These are phyloP conservation scores for Lepidium sativum DNA, from an alignment of 345 rosid species.

Conservation along the genomic window DNA sequence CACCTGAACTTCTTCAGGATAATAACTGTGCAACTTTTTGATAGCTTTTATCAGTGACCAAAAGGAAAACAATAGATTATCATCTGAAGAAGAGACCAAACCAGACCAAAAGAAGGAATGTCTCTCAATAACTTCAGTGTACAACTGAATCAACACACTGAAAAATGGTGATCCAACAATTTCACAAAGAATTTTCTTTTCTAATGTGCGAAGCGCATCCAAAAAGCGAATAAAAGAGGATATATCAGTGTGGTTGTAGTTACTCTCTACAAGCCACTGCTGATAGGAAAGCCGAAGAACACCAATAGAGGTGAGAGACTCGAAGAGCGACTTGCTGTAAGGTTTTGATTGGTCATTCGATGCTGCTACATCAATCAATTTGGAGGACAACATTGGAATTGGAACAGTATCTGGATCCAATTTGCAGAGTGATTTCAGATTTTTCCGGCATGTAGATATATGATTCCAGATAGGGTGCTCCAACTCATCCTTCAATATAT, in stretches of 20 bases:
- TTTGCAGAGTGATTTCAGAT: slow-evolving; percentile 35
- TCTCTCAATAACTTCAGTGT: slow-evolving; percentile 46
- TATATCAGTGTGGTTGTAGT: slow-evolving; percentile 29
- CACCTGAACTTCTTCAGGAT: slow-evolving; percentile 41
- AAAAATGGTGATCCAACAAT: slow-evolving; percentile 49
- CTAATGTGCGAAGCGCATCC: slow-evolving; percentile 50
- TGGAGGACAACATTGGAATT: slow-evolving; percentile 53
- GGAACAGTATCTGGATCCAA: slow-evolving; percentile 38
- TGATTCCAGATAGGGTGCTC: slow-evolving; percentile 69
- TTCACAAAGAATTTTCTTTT: slow-evolving; percentile 42
- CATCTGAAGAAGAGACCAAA: slow-evolving; percentile 39
- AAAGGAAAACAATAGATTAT: slow-evolving; percentile 46
- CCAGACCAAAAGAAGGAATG: slow-evolving; percentile 66
- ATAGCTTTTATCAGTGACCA: slow-evolving; percentile 56
- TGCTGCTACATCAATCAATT: slow-evolving; percentile 43
- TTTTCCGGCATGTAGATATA: slow-evolving; percentile 32
- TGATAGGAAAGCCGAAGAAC: slow-evolving; percentile 55
- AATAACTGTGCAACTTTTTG: slow-evolving; percentile 40
- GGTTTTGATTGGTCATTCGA: slow-evolving; percentile 24
- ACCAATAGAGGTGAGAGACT: slow-evolving; percentile 50
- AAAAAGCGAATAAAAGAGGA: slow-evolving; percentile 36
- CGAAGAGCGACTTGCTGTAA: slow-evolving; percentile 27
- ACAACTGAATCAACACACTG: slow-evolving; percentile 39
- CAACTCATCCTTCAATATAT: slow-evolving; percentile 40
- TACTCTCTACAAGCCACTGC: slow-evolving; percentile 66